These are phyloP conservation scores for Vitis amurensis DNA, from an alignment of 164 flowering plant genomes.

Conservation along the genomic window DNA sequence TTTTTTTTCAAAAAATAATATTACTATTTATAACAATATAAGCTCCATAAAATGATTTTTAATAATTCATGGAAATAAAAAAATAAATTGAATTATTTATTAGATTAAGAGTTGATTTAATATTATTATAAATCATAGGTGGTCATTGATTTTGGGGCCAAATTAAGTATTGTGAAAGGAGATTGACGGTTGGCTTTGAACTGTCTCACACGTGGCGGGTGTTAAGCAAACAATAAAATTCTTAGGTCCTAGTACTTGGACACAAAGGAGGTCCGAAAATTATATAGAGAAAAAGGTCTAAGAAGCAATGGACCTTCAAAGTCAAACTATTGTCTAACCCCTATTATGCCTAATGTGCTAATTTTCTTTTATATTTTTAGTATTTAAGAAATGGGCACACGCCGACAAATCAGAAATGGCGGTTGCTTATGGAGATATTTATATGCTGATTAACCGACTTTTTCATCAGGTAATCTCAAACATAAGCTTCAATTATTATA, in stretches of 20 bases:
- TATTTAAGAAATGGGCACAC: conserved; percentile 5
- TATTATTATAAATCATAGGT: neutral
- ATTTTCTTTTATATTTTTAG: neutral
- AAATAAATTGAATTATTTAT: too few species aligned
- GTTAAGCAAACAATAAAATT: neutral
- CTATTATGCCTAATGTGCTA: conserved; percentile 2
- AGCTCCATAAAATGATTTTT: too few species aligned
- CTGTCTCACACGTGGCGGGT: conserved; percentile 29
- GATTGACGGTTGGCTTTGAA: conserved; percentile 11
- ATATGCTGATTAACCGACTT: conserved; percentile 22
- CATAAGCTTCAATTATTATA: conserved; percentile 11
- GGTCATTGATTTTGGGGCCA: neutral
- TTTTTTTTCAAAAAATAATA: too few species aligned
- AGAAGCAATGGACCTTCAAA: conserved; percentile 3
- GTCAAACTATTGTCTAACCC: conserved; percentile 18
- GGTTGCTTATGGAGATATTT: conserved; percentile 10
- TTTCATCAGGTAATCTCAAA: conserved; percentile 14
- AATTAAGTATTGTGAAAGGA: neutral
- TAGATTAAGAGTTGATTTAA: too few species aligned
- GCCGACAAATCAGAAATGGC: conserved; percentile 39
- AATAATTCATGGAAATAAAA: too few species aligned
- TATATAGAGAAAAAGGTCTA: too few species aligned
- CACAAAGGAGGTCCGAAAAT: neutral
- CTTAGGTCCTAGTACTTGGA: conserved; percentile 11
- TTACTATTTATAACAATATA: too few species aligned